Evolutionary conservation across 2,329 filamentous ascomycete genomes (phyloP), one percentile per base, ranked within the genome.

Genomic region (Xylariaceae sp.): DNA sequence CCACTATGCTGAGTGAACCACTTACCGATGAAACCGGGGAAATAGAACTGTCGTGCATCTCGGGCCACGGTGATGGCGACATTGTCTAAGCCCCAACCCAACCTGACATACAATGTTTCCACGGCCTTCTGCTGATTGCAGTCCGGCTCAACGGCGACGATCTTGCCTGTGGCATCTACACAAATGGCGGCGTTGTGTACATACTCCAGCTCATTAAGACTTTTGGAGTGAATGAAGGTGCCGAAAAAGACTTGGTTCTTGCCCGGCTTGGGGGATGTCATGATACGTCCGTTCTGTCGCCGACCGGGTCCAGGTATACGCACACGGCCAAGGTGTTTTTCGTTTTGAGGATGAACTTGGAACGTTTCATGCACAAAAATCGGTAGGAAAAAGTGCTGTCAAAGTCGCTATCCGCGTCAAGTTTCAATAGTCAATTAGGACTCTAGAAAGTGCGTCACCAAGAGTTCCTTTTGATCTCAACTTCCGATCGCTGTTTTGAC

Each of bases 1-100:
- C 21, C 9, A n/a, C 14, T 33, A 14, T 14, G 11, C 24, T 1
- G 21, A 14, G 23, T 5, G 46, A 12, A 36, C 11, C 23, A 72
- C 79, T 65, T 72, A 89, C 88, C 88, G 58, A 95, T 87, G 69
- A 94, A 92, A 5, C 91, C 91, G 0, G 91, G 91, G 67, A 95
- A 94, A 78, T 91, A 92, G 76, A 94, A 94, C 52, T 89, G 83
- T 9, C 45, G 29, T 1, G 82, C 81, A 3, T 78, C 76, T 39
- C 73, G 68, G 43, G 69, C 69, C 2, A 61, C 64, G 9, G 72
- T 67, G 8, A 82, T 66, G 2, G 71, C 64, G 14, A 81, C 75
- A 3, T 78, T 72, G 6, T 66, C 66, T 1, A 54, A 58, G 1
- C 61, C 55, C 83, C 83, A 86, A 2, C 77, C 79, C 5, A 85